Conservation (phyloP, 768 basidiomycete species). For the Russula foetens region DNA sequence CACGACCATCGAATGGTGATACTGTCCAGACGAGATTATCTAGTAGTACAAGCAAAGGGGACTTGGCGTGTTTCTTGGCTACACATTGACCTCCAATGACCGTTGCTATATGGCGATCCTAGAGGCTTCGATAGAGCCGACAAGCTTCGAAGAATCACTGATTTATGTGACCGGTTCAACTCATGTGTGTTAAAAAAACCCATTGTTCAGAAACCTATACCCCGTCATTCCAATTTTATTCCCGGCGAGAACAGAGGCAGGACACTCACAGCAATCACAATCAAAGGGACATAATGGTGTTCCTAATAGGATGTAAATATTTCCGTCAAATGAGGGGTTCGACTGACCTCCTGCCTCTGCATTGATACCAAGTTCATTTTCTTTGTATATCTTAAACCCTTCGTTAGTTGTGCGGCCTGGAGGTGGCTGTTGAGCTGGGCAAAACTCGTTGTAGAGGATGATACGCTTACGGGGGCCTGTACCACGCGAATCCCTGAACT, state of each 20-base stretch:
- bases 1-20: background rate
- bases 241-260: background rate
- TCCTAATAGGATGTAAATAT: slow-evolving; percentile 37
- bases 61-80: slow-evolving; percentile 15
- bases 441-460: background rate
- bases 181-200: background rate
- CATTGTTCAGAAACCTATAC: slow-evolving; percentile 20
- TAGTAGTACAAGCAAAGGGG: slow-evolving; percentile 10
- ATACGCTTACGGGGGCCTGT: slow-evolving; percentile 51
- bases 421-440: background rate
- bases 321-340: slow-evolving; percentile 11
- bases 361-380: slow-evolving; percentile 69
- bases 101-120: slow-evolving; percentile 18
- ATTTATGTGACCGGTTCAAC: background rate
- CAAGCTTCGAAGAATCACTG: background rate
- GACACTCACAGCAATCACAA: slow-evolving; percentile 75
- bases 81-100: slow-evolving; percentile 28
- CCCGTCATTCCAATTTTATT: background rate
- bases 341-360: slow-evolving; percentile 63
- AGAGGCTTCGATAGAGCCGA: slow-evolving; percentile 30
- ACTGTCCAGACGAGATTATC: slow-evolving; percentile 11
- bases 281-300: slow-evolving; percentile 84
- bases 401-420: slow-evolving; percentile 73
- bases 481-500: slow-evolving; percentile 72
- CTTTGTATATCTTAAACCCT: slow-evolving; percentile 73